These are phyloP conservation scores for Periconia sp. DNA, from an alignment of 2,329 filamentous ascomycete species.

Conservation along the genomic window DNA sequence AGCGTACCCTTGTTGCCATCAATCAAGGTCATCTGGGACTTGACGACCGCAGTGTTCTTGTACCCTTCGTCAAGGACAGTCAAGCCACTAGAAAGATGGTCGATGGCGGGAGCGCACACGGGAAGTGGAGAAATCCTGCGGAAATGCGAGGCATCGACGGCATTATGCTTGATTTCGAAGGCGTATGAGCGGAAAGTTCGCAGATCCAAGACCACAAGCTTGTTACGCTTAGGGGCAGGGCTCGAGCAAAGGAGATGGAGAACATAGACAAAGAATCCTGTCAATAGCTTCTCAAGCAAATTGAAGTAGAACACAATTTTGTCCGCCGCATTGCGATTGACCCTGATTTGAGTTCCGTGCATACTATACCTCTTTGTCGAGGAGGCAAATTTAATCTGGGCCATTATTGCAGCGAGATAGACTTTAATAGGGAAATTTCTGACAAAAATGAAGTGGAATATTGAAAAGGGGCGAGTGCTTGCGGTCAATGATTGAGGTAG, in stretches of 20 bases:
- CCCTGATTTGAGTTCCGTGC: neutral
- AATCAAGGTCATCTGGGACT: slow-evolving; percentile 40
- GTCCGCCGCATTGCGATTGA: slow-evolving; percentile 2
- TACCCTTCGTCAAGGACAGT: slow-evolving; percentile 43
- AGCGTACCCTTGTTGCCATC: slow-evolving; percentile 60
- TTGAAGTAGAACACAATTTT: slow-evolving; percentile 5
- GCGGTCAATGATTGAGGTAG: too few species aligned
- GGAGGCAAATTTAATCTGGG: neutral
- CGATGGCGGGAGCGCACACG: slow-evolving; percentile 7
- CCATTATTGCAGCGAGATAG: too few species aligned
- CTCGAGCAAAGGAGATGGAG: neutral
- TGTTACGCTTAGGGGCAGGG: neutral
- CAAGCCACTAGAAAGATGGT: slow-evolving; percentile 30
- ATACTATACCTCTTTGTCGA: neutral
- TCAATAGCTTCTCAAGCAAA: neutral
- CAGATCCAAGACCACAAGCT: slow-evolving; percentile 31
- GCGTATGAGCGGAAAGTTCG: slow-evolving; percentile 34
- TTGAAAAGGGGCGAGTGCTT: too few species aligned
- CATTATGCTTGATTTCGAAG: slow-evolving; percentile 36
- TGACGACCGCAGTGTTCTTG: slow-evolving; percentile 39
- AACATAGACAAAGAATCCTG: neutral
- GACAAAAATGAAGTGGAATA: too few species aligned
- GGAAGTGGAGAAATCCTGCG: slow-evolving; percentile 29
- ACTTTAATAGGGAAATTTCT: too few species aligned
- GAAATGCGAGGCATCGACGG: slow-evolving; percentile 34